Percentiles rank a stretch among this genome's conserved stretches.
phyloP scores from a whole-genome alignment of 495 filamentous ascomycete genomes.

The Stereocaulon alpinum region DNA sequence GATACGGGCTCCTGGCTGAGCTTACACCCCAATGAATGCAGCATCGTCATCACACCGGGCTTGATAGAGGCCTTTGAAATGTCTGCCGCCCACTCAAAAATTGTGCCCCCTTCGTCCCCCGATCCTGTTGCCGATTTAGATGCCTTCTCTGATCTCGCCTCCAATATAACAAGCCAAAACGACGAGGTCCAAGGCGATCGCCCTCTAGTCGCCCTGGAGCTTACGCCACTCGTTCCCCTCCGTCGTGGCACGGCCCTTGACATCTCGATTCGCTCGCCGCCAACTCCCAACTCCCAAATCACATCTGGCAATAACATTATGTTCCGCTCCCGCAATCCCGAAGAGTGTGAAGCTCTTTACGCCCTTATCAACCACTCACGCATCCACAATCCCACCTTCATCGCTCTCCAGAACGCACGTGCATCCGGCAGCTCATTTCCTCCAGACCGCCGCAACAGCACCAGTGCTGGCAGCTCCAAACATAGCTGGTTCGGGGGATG shows the following conservation, averaged over 20 bases:
- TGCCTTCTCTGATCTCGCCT: constrained; percentile 21
- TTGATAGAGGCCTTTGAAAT: constrained; percentile 75
- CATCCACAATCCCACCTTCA: constrained; percentile 80
- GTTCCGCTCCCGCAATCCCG: constrained; percentile 69
- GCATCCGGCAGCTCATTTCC: constrained; percentile 29
- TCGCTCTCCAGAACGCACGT: constrained; percentile 65
- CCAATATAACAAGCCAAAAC: constrained; percentile 29
- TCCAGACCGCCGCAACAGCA: constrained; percentile 29
- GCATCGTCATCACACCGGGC: constrained; percentile 70
- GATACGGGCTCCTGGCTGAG: constrained; percentile 73
- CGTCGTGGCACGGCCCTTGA: constrained; percentile 84
- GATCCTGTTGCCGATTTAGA: constrained; percentile 15
- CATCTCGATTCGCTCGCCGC: constrained; percentile 81
- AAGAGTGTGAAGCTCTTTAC: constrained; percentile 75
- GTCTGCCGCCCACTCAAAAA: constrained; percentile 36
- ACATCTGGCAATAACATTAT: constrained; percentile 67
- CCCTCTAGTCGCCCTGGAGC: constrained; percentile 66
- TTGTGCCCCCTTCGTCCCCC: constrained; percentile 17
- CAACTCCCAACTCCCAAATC: constrained; percentile 58
- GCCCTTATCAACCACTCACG: constrained; percentile 70
- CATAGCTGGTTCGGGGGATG: constrained; percentile 23
- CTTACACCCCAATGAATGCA: constrained; percentile 63
- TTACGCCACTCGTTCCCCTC: constrained; percentile 81
- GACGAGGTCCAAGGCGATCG: constrained; percentile 35
- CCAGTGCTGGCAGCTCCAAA: constrained; percentile 16